Base-by-base conservation (phyloP, 2,329 filamentous ascomycete species). In the Aspergillus ruber region DNA sequence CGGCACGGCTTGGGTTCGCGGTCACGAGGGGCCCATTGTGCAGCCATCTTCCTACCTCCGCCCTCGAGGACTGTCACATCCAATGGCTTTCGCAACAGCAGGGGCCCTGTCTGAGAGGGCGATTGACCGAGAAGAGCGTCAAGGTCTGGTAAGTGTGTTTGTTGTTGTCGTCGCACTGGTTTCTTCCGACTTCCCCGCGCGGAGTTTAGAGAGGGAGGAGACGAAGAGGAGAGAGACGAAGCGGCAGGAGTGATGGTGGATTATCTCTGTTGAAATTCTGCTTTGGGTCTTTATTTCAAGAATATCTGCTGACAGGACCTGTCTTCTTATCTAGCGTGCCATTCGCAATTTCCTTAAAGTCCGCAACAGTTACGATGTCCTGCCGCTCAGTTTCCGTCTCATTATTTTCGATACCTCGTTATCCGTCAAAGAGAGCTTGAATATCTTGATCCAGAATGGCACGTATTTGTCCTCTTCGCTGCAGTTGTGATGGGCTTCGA, bases 391-490 rank as follows among this genome's bases (percentile, higher is more conserved):
- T 57, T 98, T 95, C 72, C 87, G 93, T 54, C 83, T 98, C 47
- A 94, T 98, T 63, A 83, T 96, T 55, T 88, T 98, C 67, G 94
- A 98, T 70, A 97, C 90, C 53, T 85, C 90, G 53, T 79, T 98
- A 49, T 83, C 96, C 47, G 94, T 98, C 61, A 95, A 94, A 75
- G 96, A 97, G 79, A 96, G 90, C 69, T 75, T 98, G 62, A 90
- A 88, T 63, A 97, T 97, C 58, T 78, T 98, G 55, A 89, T 90
- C 42, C 91, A 97, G 69, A 97, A 97, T 77, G 89, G 91, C 95
- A 67, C 53, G 71, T 63, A 53, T 51, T 27, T 43, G 42, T 27
- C 33, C 44, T 40, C 18, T 35, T 17, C 33, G 33, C 6, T 17
- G 13, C 13, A 35, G 13, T 35, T 35, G 33, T 35, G 4, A n/a